Base-by-base conservation (phyloP, 805 yeast species). In the Metschnikowia kunwiensis region DNA sequence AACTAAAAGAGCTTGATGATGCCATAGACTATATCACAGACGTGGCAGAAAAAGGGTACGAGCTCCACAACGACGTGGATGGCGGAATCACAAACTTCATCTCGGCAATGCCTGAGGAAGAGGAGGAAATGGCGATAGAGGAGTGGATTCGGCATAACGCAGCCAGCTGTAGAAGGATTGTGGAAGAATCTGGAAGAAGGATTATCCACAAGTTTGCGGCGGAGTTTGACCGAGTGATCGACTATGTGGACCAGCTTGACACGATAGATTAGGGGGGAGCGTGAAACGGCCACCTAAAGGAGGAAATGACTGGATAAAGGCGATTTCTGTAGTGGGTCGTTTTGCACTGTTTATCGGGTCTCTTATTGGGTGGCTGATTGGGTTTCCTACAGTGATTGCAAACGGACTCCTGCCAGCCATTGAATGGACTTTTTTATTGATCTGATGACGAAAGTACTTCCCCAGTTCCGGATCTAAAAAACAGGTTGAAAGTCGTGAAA, bases 121-220 rank as follows among this genome's bases (percentile, higher is more conserved):
- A 84, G 51, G 65, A 84, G 47, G 67, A 74, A 9, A 77, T 81
- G 82, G 75, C 83, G 0, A 73, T 86, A n/a, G 68, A 70, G 32
- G 75, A 82, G 41, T 87, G 95, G 95, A 59, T 84, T 14, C 51
- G 53, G 20, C 65, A 70, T 45, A 72, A 74, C 48, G 83, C 86
- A 0, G 57, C 60, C 9, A 75, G 73, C 44, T 80, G 83, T 15
- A 70, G 70, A 27, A 57, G 57, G 18, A 63, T 76, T 30, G 63
- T 82, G 5, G 54, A 65, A 22, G 64, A 65, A 19, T 70, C 72
- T 19, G 66, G 78, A 23, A 63, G 68, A 4, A 60, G 55, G 21
- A 68, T 83, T 66, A 57, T 79, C 14, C 51, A 59, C 12, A 63
- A 65, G 11, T 74, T 80, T 47, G 69, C 65, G 28, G 52, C 47